Base-by-base conservation (phyloP, 345 rosid genomes). In the Cardamine chenopodiifolia region DNA sequence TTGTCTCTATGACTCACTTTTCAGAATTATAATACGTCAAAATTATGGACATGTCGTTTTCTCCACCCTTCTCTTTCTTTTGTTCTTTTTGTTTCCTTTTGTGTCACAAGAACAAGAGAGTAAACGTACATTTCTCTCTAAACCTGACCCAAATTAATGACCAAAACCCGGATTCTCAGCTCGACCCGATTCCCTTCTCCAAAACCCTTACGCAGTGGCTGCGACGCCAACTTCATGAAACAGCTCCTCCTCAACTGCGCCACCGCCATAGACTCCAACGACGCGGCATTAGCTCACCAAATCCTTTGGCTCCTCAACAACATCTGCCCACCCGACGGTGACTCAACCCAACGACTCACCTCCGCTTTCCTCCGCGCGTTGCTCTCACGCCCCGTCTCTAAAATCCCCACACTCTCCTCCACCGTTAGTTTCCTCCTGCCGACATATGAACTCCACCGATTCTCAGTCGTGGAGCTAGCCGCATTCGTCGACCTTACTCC, bases 221-320 rank as follows among this genome's bases (percentile, higher is more conserved):
- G 93, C 1, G 96, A 94, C 79, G 88, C 95, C 19, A 89, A 83
- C 76, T 87, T 93, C 83, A 94, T 91, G 96, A 97, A 94, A 71
- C 96, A 90, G 65, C 90, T 94, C 34, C 81, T 94, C 13, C 88
- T 89, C 20, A 94, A 86, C 85, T 94, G 97, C 48, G 98, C 95
- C 7, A 88, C 87, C 40, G 97, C 98, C 17, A 88, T 94, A 4
- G 96, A 94, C 62, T 79, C 82, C 67, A 88, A 88, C 62, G 97
- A 93, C 64, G 89, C 87, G 20, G 86, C 97, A 72, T 79, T 89
- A 11, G 77, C 93, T 11, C 96, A 93, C 54, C 98, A 91, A 74
- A 85, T 91, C 82, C 85, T 93, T 4, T 91, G 97, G 94, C 88
- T 91, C 28, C 87, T 94, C 50, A 89, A 91, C 86, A 93, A 93